phyloP scores from a whole-genome alignment of 306 rosid species.

The Sechiopsis laciniata region DNA sequence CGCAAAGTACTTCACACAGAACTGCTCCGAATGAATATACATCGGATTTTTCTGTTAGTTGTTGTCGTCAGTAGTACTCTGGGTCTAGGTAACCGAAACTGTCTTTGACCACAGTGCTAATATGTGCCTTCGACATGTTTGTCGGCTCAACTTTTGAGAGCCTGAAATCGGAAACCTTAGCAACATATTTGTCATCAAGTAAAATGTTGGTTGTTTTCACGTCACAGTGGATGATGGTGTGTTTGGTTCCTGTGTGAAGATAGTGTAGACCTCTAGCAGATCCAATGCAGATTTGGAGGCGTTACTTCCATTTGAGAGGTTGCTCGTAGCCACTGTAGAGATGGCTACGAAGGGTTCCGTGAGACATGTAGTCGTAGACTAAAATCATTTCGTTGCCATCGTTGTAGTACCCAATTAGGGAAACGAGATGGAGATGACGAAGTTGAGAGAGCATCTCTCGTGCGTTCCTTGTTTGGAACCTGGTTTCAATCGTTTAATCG shows the following conservation, averaged over 20 bases:
- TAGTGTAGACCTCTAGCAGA: slow-evolving; percentile 15
- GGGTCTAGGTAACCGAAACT: too few relatives aligned
- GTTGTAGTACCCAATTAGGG: too few relatives aligned
- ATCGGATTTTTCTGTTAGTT: too few relatives aligned
- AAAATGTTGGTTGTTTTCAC: too few relatives aligned
- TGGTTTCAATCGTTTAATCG: slow-evolving; percentile 24
- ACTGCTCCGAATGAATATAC: slow-evolving; percentile 37
- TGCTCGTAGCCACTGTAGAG: slow-evolving; percentile 23
- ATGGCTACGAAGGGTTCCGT: slow-evolving; percentile 18
- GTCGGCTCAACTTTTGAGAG: slow-evolving; percentile 27
- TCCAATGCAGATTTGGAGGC: slow-evolving; percentile 12
- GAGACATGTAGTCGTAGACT: slow-evolving; percentile 12
- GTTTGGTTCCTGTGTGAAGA: too few relatives aligned
- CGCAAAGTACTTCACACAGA: slow-evolving; percentile 42
- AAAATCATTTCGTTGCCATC: slow-evolving; percentile 33
- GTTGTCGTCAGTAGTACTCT: too few relatives aligned
- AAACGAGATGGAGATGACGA: too few relatives aligned
- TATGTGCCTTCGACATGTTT: slow-evolving; percentile 20
- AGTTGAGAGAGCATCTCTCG: slow-evolving; percentile 18
- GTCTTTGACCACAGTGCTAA: slow-evolving; percentile 20
- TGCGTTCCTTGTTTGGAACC: slow-evolving; percentile 33
- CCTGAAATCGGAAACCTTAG: slow-evolving; percentile 47
- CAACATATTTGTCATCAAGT: slow-evolving; percentile 22
- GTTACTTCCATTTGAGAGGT: not conserved
- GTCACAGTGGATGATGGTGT: too few relatives aligned